Evolutionary conservation across 441 rosid species (phyloP).

Genomic region (Corymbia citriodora): DNA sequence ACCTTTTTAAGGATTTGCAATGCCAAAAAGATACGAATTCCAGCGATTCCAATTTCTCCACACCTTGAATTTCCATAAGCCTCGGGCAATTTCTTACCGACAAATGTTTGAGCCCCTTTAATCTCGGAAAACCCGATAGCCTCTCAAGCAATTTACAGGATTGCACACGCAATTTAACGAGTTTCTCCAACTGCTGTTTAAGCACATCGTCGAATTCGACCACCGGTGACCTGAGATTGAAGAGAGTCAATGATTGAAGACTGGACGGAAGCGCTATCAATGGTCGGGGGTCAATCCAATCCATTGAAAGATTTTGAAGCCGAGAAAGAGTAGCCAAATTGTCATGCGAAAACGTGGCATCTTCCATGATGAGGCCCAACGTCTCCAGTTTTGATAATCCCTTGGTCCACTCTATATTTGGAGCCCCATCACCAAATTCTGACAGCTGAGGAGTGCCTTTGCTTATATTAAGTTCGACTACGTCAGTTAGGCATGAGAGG

Average conservation of each 20-base stretch:
- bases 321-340: background rate
- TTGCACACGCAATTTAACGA: fast-evolving
- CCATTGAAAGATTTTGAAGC: fast-evolving
- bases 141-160: background rate
- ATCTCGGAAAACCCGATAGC: background rate
- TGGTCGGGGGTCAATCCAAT: background rate
- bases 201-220: background rate
- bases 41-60: background rate
- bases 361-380: fast-evolving
- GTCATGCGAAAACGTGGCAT: background rate
- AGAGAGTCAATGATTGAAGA: fast-evolving
- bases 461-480: fast-evolving
- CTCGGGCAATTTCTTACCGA: fast-evolving
- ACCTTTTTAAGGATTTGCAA: fast-evolving
- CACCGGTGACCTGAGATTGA: background rate
- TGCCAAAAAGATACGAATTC: fast-evolving
- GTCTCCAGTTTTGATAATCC: fast-evolving
- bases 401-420: background rate
- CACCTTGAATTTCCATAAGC: background rate
- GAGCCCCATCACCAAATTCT: background rate
- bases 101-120: fast-evolving
- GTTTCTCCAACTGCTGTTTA: background rate
- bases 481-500: background rate
- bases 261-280: background rate
- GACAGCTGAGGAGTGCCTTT: background rate